Evolutionary conservation across 2,329 filamentous ascomycete genomes (phyloP).

Genomic region (Pseudophaeomoniella oleicola): DNA sequence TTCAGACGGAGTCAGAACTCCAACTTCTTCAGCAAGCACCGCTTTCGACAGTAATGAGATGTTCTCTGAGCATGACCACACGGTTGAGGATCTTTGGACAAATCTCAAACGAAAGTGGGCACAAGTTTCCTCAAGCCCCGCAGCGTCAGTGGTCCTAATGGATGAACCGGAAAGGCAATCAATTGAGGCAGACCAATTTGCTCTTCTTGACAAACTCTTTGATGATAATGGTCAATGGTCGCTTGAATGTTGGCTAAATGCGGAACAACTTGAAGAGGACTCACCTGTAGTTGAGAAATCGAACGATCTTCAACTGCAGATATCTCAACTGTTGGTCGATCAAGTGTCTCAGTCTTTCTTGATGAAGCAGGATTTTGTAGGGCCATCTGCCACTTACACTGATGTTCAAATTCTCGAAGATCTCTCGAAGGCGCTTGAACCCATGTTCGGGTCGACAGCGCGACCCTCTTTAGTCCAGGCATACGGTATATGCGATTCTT

Average conservation of each 20-base stretch:
- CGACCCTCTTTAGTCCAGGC: neutral
- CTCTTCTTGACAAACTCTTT: constrained; percentile 4
- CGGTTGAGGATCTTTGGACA: neutral
- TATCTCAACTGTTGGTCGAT: constrained; percentile 26
- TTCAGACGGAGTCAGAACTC: neutral
- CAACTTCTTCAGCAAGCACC: neutral
- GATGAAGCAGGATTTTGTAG: neutral
- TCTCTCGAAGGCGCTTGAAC: neutral
- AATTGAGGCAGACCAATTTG: neutral
- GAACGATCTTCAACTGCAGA: constrained; percentile 21
- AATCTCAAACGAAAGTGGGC: neutral
- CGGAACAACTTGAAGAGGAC: constrained; percentile 6
- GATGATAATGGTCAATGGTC: constrained; percentile 1
- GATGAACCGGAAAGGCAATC: constrained; percentile 7
- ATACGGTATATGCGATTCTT: neutral
- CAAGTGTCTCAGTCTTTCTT: constrained; percentile 11
- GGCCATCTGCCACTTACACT: neutral
- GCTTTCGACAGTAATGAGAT: neutral
- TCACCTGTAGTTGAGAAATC: constrained; percentile 16
- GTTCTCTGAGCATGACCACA: neutral
- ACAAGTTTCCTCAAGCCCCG: neutral
- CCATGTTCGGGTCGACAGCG: neutral
- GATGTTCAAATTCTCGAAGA: neutral
- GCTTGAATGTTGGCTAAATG: constrained; percentile 2
- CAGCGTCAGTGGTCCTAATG: constrained; percentile 6